A percentile compares a stretch with the other conserved stretches of the same genome.
Evolutionary conservation across 2,329 filamentous ascomycete species (phyloP).

Genomic region (Ceratocystis lukuohia): DNA sequence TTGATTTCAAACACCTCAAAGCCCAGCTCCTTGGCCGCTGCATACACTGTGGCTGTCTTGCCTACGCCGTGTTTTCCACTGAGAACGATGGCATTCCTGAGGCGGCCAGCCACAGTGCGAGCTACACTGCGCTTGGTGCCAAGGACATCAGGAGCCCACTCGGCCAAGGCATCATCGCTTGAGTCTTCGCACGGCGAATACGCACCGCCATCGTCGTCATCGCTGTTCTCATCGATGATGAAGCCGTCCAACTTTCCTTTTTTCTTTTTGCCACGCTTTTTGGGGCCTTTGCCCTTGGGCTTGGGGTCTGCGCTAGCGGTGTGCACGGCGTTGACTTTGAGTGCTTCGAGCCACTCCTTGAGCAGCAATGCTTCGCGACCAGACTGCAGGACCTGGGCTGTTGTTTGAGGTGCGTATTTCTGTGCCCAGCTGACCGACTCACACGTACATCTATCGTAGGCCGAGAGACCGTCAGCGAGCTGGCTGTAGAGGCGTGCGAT

Average conservation of each 20-base stretch:
- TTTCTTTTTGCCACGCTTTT: slow-evolving; percentile 39
- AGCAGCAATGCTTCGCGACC: slow-evolving; percentile 58
- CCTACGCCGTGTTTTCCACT: slow-evolving; percentile 84
- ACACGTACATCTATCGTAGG: slow-evolving; percentile 67
- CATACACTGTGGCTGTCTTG: slow-evolving; percentile 86
- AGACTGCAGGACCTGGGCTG: slow-evolving; percentile 61
- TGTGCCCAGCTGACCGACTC: slow-evolving; percentile 63
- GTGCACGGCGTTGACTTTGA: slow-evolving; percentile 66
- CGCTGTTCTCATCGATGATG: slow-evolving; percentile 59
- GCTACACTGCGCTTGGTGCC: slow-evolving; percentile 14
- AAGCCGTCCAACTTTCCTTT: slow-evolving; percentile 65
- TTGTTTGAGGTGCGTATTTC: slow-evolving; percentile 65
- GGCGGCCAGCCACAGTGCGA: slow-evolving; percentile 27
- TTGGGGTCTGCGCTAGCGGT: slow-evolving; percentile 34
- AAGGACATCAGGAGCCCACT: slow-evolving; percentile 11
- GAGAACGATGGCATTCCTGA: slow-evolving; percentile 68
- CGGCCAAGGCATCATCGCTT: slow-evolving; percentile 35
- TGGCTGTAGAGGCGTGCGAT: slow-evolving; percentile 45
- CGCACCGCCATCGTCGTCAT: slow-evolving; percentile 23
- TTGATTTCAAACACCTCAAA: slow-evolving; percentile 97
- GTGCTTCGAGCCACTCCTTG: slow-evolving; percentile 64
- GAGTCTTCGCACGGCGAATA: slow-evolving; percentile 27
- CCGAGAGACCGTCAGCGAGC: slow-evolving; percentile 51
- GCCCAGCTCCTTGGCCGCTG: slow-evolving; percentile 77
- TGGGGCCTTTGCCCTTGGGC: slow-evolving; percentile 25